phyloP scores from a whole-genome alignment of 192 early-diverging fungal genomes.

The Anaeromyces robustus region DNA sequence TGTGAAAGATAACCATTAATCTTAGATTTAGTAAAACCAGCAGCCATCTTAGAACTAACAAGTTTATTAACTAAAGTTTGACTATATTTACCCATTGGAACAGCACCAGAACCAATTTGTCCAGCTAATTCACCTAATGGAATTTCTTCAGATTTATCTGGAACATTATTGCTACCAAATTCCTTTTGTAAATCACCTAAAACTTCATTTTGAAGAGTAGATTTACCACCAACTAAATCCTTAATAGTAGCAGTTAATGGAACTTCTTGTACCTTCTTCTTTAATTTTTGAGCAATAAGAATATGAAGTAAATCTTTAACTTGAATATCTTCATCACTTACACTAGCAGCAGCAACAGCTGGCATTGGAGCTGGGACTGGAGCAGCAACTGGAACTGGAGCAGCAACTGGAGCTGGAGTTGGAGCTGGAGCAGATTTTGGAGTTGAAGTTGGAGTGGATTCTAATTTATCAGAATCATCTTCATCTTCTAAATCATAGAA shows the following conservation, averaged over 20 bases:
- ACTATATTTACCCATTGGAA: conserved; percentile 66
- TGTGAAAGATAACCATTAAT: conserved; percentile 56
- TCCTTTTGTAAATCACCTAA: conserved; percentile 88
- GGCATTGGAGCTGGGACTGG: conserved; percentile 28
- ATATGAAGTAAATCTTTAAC: conserved; percentile 10
- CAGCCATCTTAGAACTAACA: conserved; percentile 81
- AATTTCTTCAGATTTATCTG: conserved; percentile 84
- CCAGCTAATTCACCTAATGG: conserved; percentile 66
- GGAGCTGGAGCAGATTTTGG: conserved; percentile 19
- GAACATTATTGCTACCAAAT: conserved; percentile 56
- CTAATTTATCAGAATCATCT: conserved; percentile 29
- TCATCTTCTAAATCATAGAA: conserved; percentile 78
- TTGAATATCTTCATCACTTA: conserved; percentile 4
- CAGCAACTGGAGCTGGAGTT: conserved; percentile 19
- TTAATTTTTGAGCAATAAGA: conserved; percentile 80
- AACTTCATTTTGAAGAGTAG: conserved; percentile 92
- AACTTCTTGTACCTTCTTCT: conserved; percentile 62
- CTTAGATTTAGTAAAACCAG: conserved; percentile 66
- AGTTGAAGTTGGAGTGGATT: neutral
- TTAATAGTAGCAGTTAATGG: conserved; percentile 66
- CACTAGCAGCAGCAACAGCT: conserved; percentile 20
- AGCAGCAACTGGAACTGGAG: conserved; percentile 16
- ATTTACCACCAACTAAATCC: conserved; percentile 90
- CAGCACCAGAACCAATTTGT: conserved; percentile 29
- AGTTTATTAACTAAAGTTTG: conserved; percentile 59